Base-by-base conservation (phyloP, 768 basidiomycete species). In the Hypholoma sublateritium region DNA sequence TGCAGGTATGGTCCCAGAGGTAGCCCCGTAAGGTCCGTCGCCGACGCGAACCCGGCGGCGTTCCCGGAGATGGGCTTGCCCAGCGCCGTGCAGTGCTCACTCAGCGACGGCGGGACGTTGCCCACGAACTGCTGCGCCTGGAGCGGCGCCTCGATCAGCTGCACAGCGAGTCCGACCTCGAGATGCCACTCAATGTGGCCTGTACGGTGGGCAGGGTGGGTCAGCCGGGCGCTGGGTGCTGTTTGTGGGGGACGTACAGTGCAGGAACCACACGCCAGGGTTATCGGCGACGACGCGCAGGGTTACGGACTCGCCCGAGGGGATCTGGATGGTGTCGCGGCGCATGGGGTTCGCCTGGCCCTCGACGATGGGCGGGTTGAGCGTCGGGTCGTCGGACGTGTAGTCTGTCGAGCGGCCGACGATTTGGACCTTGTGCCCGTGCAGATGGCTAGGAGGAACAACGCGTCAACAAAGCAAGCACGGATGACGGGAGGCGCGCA, bases 131-230 rank as follows among this genome's bases (percentile, higher is more conserved):
- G 69, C 67, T 96, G 93, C 3, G 83, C 81, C 47, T 80, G 63
- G 7, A 87, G 73, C 0, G 94, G 92, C 5, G 95, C 92, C 65
- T 90, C 88, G 71, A 97, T 76, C 65, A 98, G 80, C 62, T 89
- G 84, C 34, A 91, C 80, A 0, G 94, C 95, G 32, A 98, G 84
- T 9, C 96, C 96, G 51, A 78, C 76, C 72, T 90, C 81, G 4
- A 94, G 73, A 70, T 95, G 91, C 91, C 92, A 94, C 67, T 92
- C 89, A 61, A 90, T 88, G 71, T 91, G 89, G 68, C 88, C 87
- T 89, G 56, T 41, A 19, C 17, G 13, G n/a, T n/a, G n/a, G n/a
- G n/a, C n/a, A 25, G 46, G 25, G 7, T 14, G 46, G 16, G 22
- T 25, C 8, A 47, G 25, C 19, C 9, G 11, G 16, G 46, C 16